Percentiles rank a stretch among this genome's conserved stretches.
Conservation (phyloP, 2,329 filamentous ascomycete genomes). For the Dothideomycetes sp. region DNA sequence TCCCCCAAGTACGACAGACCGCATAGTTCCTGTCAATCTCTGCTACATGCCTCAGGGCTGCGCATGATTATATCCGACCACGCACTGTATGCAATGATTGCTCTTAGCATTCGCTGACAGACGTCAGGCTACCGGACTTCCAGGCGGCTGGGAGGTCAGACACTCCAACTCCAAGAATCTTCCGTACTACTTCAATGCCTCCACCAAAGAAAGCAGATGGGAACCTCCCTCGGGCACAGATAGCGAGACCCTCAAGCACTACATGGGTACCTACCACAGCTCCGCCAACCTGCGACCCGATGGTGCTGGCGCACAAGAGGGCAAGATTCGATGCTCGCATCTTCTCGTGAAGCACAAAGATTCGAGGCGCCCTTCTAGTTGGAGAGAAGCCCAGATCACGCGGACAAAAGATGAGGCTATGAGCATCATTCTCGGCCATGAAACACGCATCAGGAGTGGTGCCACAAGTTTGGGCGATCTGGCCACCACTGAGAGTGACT, state of each 20-base stretch:
- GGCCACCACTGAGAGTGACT: conserved; percentile 83
- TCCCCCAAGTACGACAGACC: too few species aligned
- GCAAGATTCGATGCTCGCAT: conserved; percentile 89
- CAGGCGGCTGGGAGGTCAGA: conserved; percentile 84
- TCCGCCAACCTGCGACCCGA: conserved; percentile 32
- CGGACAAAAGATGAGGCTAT: conserved; percentile 79
- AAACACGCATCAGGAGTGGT: conserved; percentile 64
- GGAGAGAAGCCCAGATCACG: conserved; percentile 83
- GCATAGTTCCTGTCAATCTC: too few species aligned
- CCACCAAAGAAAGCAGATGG: conserved; percentile 84
- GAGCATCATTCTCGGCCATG: conserved; percentile 63
- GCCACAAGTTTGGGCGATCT: conserved; percentile 65
- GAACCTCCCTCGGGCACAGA: conserved; percentile 83
- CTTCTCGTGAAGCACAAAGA: conserved; percentile 87
- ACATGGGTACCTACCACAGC: conserved; percentile 85
- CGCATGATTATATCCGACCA: too few species aligned
- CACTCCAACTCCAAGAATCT: conserved; percentile 98
- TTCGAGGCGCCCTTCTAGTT: conserved; percentile 81
- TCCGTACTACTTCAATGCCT: conserved; percentile 93
- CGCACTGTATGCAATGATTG: too few species aligned
- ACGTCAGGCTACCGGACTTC: conserved; percentile 53
- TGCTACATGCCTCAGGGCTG: too few species aligned
- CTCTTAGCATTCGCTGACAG: too few species aligned
- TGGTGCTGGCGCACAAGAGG: conserved; percentile 34
- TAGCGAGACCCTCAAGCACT: conserved; percentile 81